A percentile compares a stretch with the other conserved stretches of the same genome.
Conservation (phyloP, 495 filamentous ascomycete species). For the Lineolata rhizophorae region DNA sequence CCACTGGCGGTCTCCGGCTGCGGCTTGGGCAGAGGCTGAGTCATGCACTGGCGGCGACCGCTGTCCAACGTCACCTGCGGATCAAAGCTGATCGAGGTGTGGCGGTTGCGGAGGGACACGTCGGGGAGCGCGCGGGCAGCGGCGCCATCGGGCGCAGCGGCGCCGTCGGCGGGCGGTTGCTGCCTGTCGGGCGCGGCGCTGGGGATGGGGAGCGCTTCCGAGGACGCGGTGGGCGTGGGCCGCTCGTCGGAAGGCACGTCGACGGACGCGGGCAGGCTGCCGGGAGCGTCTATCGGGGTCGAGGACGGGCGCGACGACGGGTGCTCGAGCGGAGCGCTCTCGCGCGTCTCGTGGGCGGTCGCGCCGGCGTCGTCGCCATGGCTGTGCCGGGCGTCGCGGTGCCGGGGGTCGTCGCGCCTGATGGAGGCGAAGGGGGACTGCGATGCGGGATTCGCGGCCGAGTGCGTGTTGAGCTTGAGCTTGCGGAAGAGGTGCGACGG, state of each 20-base stretch:
- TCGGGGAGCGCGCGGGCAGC: no score
- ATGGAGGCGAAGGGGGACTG: constrained; percentile 8
- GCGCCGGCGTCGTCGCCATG: constrained; percentile 1
- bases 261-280: background rate
- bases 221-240: no score
- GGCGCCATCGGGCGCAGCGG: no score
- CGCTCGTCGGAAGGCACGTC: no score
- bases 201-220: no score
- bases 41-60: constrained; percentile 14
- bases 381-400: background rate
- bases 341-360: background rate
- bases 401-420: constrained; percentile 5
- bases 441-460: constrained; percentile 8
- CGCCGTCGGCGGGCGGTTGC: no score
- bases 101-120: constrained; percentile 10
- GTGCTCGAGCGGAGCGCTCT: background rate
- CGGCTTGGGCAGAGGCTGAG: constrained; percentile 15
- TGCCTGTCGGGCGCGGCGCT: no score
- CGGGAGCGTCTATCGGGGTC: background rate
- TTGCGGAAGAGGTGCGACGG: constrained; percentile 12
- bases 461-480: constrained; percentile 11
- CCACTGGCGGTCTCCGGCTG: background rate
- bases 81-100: constrained; percentile 21
- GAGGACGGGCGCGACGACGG: background rate
- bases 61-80: constrained; percentile 19